phyloP scores from a whole-genome alignment of 2,329 filamentous ascomycete species.

The Aspergillus sp. region DNA sequence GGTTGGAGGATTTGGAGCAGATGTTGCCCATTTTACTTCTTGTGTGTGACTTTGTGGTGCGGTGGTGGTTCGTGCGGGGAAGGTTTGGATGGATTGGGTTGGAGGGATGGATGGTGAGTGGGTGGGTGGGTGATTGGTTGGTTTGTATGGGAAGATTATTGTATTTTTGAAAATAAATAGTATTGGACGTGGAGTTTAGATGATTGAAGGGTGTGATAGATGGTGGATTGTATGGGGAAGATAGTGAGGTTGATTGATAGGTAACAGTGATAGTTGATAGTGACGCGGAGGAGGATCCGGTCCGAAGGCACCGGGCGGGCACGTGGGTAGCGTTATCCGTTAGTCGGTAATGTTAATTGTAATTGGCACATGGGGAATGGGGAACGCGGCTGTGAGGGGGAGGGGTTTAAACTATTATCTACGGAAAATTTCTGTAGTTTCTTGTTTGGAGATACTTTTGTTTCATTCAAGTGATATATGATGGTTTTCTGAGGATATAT shows the following conservation, averaged over 20 bases:
- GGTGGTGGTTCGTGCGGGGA: not conserved
- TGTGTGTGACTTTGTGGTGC: not conserved
- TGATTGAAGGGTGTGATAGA: too few species aligned
- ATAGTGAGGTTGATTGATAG: not conserved
- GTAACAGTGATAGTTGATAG: not conserved
- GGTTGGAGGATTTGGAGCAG: constrained; percentile 70
- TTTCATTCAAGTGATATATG: too few species aligned
- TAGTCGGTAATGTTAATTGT: not conserved
- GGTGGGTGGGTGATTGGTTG: not conserved
- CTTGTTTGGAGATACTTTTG: too few species aligned
- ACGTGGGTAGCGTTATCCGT: not conserved
- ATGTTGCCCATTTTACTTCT: constrained; percentile 72
- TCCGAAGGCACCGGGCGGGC: not conserved
- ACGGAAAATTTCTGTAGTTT: too few species aligned
- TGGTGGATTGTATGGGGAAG: too few species aligned
- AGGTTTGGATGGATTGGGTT: not conserved
- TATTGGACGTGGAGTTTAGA: not conserved
- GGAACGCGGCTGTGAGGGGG: too few species aligned
- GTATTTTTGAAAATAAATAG: not conserved
- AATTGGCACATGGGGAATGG: not conserved
- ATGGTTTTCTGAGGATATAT: too few species aligned
- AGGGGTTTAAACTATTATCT: too few species aligned
- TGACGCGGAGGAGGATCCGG: not conserved
- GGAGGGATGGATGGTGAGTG: not conserved
- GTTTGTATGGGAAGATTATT: not conserved